phyloP scores from a whole-genome alignment of 768 basidiomycete genomes.

The Polyporus arcularius region DNA sequence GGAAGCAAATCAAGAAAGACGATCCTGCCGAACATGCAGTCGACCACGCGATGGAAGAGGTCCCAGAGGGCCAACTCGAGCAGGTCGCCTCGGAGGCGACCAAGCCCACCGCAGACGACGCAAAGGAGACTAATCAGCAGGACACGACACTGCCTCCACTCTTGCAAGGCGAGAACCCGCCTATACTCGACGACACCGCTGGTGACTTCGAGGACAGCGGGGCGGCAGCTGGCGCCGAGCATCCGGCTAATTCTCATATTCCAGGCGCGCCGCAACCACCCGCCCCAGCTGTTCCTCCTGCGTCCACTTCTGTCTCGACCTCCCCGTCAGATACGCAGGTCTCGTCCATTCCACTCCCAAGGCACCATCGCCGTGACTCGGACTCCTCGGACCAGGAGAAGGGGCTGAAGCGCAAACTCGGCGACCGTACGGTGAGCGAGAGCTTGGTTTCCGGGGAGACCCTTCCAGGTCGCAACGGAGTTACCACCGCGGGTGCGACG shows the following conservation, averaged over 20 bases:
- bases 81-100: background rate
- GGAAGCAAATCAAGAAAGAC: slow-evolving; percentile 53
- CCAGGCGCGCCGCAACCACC: slow-evolving; percentile 13
- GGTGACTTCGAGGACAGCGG: slow-evolving; percentile 27
- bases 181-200: slow-evolving; percentile 20
- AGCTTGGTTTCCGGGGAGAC: slow-evolving; percentile 32
- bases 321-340: background rate
- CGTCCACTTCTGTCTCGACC: background rate
- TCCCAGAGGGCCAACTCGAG: background rate
- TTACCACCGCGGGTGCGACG: slow-evolving; percentile 36
- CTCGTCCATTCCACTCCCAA: slow-evolving; percentile 1
- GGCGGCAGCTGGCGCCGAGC: slow-evolving; percentile 27
- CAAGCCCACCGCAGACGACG: background rate
- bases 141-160: slow-evolving; percentile 1
- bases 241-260: slow-evolving; percentile 23
- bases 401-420: slow-evolving; percentile 68
- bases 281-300: background rate
- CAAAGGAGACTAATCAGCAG: too few species aligned
- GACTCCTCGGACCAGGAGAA: slow-evolving; percentile 48
- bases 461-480: slow-evolving; percentile 2
- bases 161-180: slow-evolving; percentile 22
- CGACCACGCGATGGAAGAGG: background rate
- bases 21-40: background rate
- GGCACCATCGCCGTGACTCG: slow-evolving; percentile 23
- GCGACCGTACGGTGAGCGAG: slow-evolving; percentile 67